Conservation (phyloP, 2,329 filamentous ascomycete species). For the Trichoderma endophyticum region DNA sequence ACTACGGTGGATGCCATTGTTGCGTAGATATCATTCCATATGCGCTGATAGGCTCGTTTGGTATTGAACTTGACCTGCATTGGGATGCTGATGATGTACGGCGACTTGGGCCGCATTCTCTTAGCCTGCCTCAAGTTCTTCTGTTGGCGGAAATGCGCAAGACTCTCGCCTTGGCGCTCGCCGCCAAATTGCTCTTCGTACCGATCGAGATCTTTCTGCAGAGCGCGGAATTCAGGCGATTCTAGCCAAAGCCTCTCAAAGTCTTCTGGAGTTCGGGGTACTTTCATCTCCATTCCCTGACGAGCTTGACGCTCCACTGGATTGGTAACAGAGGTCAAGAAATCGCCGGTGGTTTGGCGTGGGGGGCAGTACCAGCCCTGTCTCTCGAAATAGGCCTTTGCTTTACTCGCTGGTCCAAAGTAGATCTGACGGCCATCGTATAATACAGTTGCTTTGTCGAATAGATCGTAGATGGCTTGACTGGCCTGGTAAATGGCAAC, state of each 20-base stretch:
- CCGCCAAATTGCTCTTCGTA: slow-evolving; percentile 47
- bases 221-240: slow-evolving; percentile 42
- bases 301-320: slow-evolving; percentile 55
- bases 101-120: slow-evolving; percentile 51
- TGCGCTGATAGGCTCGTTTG: slow-evolving; percentile 48
- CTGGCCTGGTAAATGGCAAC: slow-evolving; percentile 73
- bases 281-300: slow-evolving; percentile 56
- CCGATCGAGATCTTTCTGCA: slow-evolving; percentile 48
- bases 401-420: slow-evolving; percentile 61
- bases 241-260: slow-evolving; percentile 53
- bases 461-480: slow-evolving; percentile 66
- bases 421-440: slow-evolving; percentile 78
- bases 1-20: slow-evolving; percentile 45
- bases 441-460: slow-evolving; percentile 71
- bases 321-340: slow-evolving; percentile 67
- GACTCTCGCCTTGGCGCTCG: slow-evolving; percentile 36
- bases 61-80: slow-evolving; percentile 54
- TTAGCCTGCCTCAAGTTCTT: slow-evolving; percentile 53
- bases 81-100: slow-evolving; percentile 54
- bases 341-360: slow-evolving; percentile 67
- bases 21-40: slow-evolving; percentile 50
- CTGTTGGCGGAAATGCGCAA: slow-evolving; percentile 43
- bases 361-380: slow-evolving; percentile 67
- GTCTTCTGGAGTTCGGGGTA: slow-evolving; percentile 67
- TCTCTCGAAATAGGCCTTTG: slow-evolving; percentile 63